These are phyloP conservation scores for Rhodotorula paludigena DNA, from an alignment of 768 basidiomycete species.

Conservation along the genomic window DNA sequence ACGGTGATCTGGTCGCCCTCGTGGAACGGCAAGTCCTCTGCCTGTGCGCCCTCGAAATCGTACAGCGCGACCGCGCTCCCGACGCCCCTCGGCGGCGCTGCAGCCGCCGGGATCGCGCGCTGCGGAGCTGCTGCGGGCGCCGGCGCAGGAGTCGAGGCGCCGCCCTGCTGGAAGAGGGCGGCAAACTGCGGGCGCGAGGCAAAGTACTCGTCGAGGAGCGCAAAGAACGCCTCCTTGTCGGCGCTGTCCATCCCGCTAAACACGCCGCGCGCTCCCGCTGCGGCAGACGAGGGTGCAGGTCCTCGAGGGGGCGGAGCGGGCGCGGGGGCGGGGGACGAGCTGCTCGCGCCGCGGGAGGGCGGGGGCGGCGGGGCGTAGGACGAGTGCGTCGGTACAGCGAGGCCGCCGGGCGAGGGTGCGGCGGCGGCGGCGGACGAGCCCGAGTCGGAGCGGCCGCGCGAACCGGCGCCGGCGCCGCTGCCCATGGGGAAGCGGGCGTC, in stretches of 20 bases:
- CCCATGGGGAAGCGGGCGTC: conserved; percentile 5
- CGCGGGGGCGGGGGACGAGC: no score
- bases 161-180: conserved; percentile 6
- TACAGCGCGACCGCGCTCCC: conserved; percentile 26
- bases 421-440: not conserved
- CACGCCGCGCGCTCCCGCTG: not conserved
- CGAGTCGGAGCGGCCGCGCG: not conserved
- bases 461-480: no score
- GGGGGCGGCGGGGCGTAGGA: not conserved
- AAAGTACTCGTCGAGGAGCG: conserved; percentile 30
- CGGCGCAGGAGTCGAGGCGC: not conserved
- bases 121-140: not conserved
- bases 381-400: not conserved
- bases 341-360: not conserved
- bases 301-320: no score
- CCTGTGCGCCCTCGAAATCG: conserved; percentile 22
- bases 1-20: conserved; percentile 47
- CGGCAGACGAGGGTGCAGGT: no score
- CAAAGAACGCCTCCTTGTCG: conserved; percentile 35
- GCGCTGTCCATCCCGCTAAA: conserved; percentile 5
- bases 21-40: conserved; percentile 47
- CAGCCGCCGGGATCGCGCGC: not conserved
- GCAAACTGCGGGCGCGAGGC: conserved; percentile 7
- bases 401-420: conserved; percentile 3
- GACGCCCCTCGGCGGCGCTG: not conserved